phyloP scores from a whole-genome alignment of 805 yeast species.

The Wickerhamiella kazuoi region DNA sequence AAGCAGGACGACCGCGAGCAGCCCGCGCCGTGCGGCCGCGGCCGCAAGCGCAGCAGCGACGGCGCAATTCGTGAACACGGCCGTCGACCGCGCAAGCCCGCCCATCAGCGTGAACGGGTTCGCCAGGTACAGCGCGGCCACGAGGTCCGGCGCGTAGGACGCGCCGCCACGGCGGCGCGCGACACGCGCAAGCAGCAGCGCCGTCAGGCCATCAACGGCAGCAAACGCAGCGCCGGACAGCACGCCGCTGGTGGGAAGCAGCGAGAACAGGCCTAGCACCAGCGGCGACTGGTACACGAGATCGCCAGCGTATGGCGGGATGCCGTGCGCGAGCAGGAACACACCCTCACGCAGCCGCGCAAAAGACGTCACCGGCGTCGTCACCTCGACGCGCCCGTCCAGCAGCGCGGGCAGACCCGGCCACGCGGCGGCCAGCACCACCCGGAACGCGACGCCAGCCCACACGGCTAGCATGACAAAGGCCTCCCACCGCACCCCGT shows the following conservation, averaged over 20 bases:
- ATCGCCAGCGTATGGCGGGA: slow-evolving; percentile 67
- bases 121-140: slow-evolving; percentile 49
- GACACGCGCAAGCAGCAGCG: slow-evolving; percentile 34
- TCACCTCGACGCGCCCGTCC: slow-evolving; percentile 39
- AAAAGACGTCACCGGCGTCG: slow-evolving; percentile 61
- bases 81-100: slow-evolving; percentile 50
- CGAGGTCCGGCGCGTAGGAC: slow-evolving; percentile 25
- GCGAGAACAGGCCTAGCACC: slow-evolving; percentile 32
- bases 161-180: slow-evolving; percentile 18
- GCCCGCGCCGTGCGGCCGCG: slow-evolving; percentile 25
- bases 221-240: slow-evolving; percentile 33
- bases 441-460: not conserved
- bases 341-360: slow-evolving; percentile 47
- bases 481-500: no score
- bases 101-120: slow-evolving; percentile 68
- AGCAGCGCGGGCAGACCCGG: slow-evolving; percentile 20
- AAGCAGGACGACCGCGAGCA: slow-evolving; percentile 33
- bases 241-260: slow-evolving; percentile 14
- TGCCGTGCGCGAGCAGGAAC: slow-evolving; percentile 38
- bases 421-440: not conserved
- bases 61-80: slow-evolving; percentile 40
- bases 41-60: slow-evolving; percentile 31
- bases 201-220: slow-evolving; percentile 38
- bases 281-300: slow-evolving; percentile 76
- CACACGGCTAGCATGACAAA: not conserved